Evolutionary conservation across 2,329 filamentous ascomycete genomes (phyloP), one percentile per base, ranked within the genome.

Genomic region (Lasiodiplodia sp.): DNA sequence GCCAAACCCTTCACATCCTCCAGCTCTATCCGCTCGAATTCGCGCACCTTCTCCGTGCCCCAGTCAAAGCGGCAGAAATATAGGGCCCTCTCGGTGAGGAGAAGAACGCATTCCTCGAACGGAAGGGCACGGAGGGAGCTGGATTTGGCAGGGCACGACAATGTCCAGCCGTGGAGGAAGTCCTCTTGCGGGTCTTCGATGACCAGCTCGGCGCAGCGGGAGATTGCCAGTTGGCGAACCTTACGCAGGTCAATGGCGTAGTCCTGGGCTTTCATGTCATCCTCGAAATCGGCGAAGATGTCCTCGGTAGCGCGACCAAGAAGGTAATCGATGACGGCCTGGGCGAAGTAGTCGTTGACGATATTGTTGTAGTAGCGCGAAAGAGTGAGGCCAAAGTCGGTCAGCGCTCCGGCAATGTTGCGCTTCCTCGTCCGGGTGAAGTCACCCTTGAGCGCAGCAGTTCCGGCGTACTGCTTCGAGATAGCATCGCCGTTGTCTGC

Each of bases 401-500:
- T 97, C 69, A 99, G 81, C 0, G 95, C 95, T 2, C 96, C 96
- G 1, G 92, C 90, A 75, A 97, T 96, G 76, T 98, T 92, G 56
- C 96, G 88, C 81, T 96, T 97, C 68, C 91, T 87, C 2, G 94
- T 97, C 55, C 96, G 88, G 1, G 96, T 99, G 76, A 95, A 99
- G 78, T 99, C 96, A 10, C 96, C 96, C 77, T 99, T 99, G 81
- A 99, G 88, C 0, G 96, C 96, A 2, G 94, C 93, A 0, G 96
- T 98, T 11, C 94, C 97, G 1, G 96, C 94, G 78, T 99, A 99
- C 78, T 97, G 95, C 72, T 94, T 94, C 0, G 93, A 97, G 67
- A 98, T 93, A 0, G 94, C 93, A 78, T 99, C 96, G 16, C 96
- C 96, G 73, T 99, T 99, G 77, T 99, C 96, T 0, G 96, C 96